Conservation (phyloP, 2,329 filamentous ascomycete species). For the Trichophyton mentagrophytes region DNA sequence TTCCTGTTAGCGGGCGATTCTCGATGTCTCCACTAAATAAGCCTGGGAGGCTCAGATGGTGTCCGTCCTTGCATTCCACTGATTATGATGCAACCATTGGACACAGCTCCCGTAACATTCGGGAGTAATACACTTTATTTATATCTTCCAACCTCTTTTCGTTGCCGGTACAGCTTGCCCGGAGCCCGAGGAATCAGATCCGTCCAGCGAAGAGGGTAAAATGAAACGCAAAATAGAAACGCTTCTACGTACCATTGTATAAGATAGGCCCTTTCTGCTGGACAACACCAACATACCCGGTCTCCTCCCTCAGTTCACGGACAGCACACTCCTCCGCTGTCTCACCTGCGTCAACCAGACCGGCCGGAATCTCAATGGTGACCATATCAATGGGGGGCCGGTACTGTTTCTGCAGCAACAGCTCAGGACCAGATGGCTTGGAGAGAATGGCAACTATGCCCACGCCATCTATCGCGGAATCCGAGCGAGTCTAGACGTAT, state of each 20-base stretch:
- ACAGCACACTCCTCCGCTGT: slow-evolving; percentile 44
- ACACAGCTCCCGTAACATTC: too few relatives aligned
- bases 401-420: slow-evolving; percentile 47
- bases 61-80: too few relatives aligned
- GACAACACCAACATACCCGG: slow-evolving; percentile 45
- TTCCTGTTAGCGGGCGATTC: background rate
- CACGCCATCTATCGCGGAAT: slow-evolving; percentile 43
- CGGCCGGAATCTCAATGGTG: slow-evolving; percentile 49
- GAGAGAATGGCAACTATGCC: slow-evolving; percentile 48
- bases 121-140: too few relatives aligned
- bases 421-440: slow-evolving; percentile 38
- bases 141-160: too few relatives aligned
- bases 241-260: slow-evolving; percentile 31
- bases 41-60: too few relatives aligned
- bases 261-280: slow-evolving; percentile 32
- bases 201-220: background rate
- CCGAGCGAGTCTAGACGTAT: slow-evolving; percentile 30
- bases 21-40: background rate
- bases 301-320: slow-evolving; percentile 50
- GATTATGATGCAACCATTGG: too few relatives aligned
- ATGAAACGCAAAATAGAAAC: background rate
- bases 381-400: slow-evolving; percentile 46
- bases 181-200: too few relatives aligned
- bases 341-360: slow-evolving; percentile 47
- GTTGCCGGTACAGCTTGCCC: too few relatives aligned